Conservation (phyloP, 768 basidiomycete genomes). For the Tylopilus subfusipes region DNA sequence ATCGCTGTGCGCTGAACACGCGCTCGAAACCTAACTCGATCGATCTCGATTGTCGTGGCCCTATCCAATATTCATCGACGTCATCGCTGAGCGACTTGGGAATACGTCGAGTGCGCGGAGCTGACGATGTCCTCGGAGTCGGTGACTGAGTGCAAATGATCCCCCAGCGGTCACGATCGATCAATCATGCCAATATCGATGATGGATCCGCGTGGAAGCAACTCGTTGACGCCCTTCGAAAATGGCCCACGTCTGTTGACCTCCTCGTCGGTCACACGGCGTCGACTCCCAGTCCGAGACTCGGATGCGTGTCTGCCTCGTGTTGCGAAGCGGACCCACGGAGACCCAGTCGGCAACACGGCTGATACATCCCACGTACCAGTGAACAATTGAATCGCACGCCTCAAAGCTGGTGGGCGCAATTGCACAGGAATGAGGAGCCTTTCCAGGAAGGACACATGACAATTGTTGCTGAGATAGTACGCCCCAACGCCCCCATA, state of each 20-base stretch:
- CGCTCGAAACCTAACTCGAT: too few species aligned
- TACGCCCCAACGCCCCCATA: neutral
- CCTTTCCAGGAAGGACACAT: neutral
- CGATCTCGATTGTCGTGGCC: too few species aligned
- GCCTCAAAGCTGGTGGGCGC: neutral
- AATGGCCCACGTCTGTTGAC: too few species aligned
- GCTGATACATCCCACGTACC: neutral
- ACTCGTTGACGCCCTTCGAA: neutral
- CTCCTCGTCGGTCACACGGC: too few species aligned
- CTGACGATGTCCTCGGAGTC: neutral
- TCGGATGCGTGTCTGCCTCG: neutral
- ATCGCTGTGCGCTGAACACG: too few species aligned
- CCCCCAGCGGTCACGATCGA: neutral
- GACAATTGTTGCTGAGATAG: neutral
- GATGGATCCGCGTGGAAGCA: neutral
- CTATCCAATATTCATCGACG: too few species aligned
- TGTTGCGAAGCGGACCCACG: neutral
- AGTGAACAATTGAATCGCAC: neutral
- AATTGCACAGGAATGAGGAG: slow-evolving; percentile 8
- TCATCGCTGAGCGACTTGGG: too few species aligned
- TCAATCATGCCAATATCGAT: neutral
- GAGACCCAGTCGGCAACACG: neutral
- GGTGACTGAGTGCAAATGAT: neutral
- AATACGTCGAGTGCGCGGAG: too few species aligned
- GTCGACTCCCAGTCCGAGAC: too few species aligned